phyloP scores from a whole-genome alignment of 2,329 filamentous ascomycete species.

The Emergomyces africanus region DNA sequence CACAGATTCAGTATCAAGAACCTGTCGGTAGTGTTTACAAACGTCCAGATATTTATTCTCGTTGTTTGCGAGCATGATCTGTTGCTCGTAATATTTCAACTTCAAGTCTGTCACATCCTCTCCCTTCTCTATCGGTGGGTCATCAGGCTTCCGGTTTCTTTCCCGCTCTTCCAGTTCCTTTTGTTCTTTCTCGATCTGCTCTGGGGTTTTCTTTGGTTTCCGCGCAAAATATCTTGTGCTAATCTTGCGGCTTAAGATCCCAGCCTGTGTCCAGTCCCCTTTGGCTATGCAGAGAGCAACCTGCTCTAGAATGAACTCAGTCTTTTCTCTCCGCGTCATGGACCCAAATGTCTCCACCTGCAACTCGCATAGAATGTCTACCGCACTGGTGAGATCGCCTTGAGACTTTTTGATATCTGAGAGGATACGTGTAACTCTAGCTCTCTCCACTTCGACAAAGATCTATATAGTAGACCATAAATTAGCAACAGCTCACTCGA shows the following conservation, averaged over 20 bases:
- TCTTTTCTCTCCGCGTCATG: slow-evolving; percentile 96
- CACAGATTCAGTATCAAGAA: slow-evolving; percentile 89
- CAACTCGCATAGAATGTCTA: slow-evolving; percentile 89
- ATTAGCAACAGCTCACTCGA: slow-evolving; percentile 6
- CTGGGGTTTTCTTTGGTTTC: slow-evolving; percentile 79
- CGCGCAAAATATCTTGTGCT: slow-evolving; percentile 84
- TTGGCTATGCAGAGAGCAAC: slow-evolving; percentile 90
- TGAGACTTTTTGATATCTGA: slow-evolving; percentile 97
- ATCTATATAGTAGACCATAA: slow-evolving; percentile 47
- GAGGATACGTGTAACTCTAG: slow-evolving; percentile 84
- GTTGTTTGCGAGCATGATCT: slow-evolving; percentile 90
- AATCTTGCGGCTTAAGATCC: slow-evolving; percentile 91
- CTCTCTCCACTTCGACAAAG: slow-evolving; percentile 96
- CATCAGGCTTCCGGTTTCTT: slow-evolving; percentile 65
- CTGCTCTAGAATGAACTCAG: slow-evolving; percentile 94
- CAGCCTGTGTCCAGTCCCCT: slow-evolving; percentile 90
- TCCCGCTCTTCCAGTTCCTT: slow-evolving; percentile 69
- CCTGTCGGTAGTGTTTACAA: slow-evolving; percentile 96
- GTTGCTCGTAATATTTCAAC: slow-evolving; percentile 91
- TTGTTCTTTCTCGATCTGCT: slow-evolving; percentile 80
- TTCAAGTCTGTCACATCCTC: slow-evolving; percentile 96
- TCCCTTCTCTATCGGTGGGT: slow-evolving; percentile 58
- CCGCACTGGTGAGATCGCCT: slow-evolving; percentile 78
- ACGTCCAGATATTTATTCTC: slow-evolving; percentile 95
- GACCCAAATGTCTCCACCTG: slow-evolving; percentile 99